Conservation (phyloP, 1,284 basidiomycete genomes). For the Coniferiporia sulphurascens region DNA sequence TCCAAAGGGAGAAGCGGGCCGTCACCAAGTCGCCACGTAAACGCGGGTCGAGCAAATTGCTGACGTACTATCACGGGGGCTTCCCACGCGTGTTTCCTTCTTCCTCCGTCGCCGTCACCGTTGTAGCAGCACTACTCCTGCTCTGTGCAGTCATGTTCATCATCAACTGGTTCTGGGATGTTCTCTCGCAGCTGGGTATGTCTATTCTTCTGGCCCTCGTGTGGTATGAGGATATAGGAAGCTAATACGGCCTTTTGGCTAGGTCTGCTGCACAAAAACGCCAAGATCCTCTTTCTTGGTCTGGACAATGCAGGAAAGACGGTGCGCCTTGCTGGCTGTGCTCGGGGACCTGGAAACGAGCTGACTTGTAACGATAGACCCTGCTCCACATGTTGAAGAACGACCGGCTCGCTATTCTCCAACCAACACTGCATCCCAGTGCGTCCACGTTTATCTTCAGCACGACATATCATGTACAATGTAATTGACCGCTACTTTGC, state of each 20-base stretch:
- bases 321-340: constrained; percentile 42
- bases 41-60: neutral
- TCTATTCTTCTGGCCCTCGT: neutral
- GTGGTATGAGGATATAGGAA: neutral
- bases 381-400: constrained; percentile 99
- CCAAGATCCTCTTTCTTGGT: constrained; percentile 99
- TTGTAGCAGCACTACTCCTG: neutral
- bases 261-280: constrained; percentile 98
- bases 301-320: constrained; percentile 99
- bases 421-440: constrained; percentile 99
- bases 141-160: constrained; percentile 62
- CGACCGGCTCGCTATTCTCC: constrained; percentile 94
- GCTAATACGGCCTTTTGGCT: constrained; percentile 11
- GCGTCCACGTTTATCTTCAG: constrained; percentile 25
- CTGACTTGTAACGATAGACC: constrained; percentile 54
- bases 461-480: constrained; percentile 12
- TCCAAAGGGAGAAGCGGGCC: too few species aligned
- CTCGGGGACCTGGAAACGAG: neutral
- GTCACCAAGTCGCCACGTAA: neutral
- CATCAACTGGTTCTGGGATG: constrained; percentile 93
- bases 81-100: constrained; percentile 5
- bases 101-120: neutral
- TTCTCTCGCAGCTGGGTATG: constrained; percentile 83
- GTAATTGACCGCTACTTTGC: constrained; percentile 6
- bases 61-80: neutral